A percentile compares a stretch with the other conserved stretches of the same genome.
Conservation (phyloP, 2,329 filamentous ascomycete genomes). For the Harringtonia aguacate region DNA sequence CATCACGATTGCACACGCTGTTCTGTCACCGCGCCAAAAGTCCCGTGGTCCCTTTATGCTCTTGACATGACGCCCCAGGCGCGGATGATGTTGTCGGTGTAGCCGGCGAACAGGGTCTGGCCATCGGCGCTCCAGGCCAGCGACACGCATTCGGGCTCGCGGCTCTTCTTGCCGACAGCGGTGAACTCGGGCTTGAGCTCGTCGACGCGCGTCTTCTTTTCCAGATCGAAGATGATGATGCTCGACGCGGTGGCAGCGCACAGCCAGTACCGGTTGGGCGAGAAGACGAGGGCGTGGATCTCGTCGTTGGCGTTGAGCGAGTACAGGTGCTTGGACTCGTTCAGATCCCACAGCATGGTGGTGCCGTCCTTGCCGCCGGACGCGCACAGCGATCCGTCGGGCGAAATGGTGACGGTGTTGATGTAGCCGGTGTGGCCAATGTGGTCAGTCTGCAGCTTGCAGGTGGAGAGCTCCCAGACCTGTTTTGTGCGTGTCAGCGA, state of each 20-base stretch:
- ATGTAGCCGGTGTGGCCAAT: conserved; percentile 99
- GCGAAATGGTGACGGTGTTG: conserved; percentile 99
- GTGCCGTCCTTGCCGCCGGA: conserved; percentile 99
- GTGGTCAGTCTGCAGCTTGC: conserved; percentile 99
- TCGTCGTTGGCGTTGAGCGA: conserved; percentile 98
- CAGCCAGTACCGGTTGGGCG: conserved; percentile 99
- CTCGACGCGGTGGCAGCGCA: conserved; percentile 93
- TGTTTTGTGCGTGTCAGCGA: conserved; percentile 27
- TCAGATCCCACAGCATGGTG: conserved; percentile 99
- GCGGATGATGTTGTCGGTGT: conserved; percentile 99
- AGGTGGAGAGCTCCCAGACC: conserved; percentile 99
- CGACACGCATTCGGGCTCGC: conserved; percentile 95
- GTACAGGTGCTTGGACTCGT: conserved; percentile 99
- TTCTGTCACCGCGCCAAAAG: not conserved
- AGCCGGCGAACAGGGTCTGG: conserved; percentile 98
- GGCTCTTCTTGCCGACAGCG: conserved; percentile 95
- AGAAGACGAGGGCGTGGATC: conserved; percentile 99
- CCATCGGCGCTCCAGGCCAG: conserved; percentile 97
- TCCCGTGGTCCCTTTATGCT: conserved; percentile 46
- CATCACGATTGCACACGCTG: not conserved
- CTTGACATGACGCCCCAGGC: conserved; percentile 97
- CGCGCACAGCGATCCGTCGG: conserved; percentile 96
- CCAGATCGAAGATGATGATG: conserved; percentile 99
- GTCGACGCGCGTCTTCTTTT: conserved; percentile 99
- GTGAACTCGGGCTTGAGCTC: conserved; percentile 99